Conservation (phyloP, 2,329 filamentous ascomycete genomes). For the Ophiostoma australiae region DNA sequence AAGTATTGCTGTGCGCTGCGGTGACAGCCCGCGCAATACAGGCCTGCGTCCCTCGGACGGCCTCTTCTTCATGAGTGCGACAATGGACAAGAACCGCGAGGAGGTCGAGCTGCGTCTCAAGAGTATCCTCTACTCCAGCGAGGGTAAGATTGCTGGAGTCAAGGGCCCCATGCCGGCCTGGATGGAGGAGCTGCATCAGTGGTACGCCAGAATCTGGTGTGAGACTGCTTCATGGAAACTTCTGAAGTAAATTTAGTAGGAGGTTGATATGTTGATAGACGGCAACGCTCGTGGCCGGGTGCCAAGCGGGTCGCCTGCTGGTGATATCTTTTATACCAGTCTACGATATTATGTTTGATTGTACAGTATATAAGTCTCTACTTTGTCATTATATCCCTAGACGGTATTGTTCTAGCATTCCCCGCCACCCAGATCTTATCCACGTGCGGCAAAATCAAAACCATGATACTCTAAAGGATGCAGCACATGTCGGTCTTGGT, state of each 20-base stretch:
- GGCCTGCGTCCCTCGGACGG: slow-evolving; percentile 58
- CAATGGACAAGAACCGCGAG: slow-evolving; percentile 53
- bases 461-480: neutral
- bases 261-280: neutral
- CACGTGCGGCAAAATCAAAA: neutral
- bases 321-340: neutral
- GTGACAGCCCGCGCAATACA: slow-evolving; percentile 57
- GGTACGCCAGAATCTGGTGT: slow-evolving; percentile 41
- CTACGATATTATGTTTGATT: neutral
- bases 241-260: slow-evolving; percentile 25
- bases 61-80: slow-evolving; percentile 60
- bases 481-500: slow-evolving; percentile 1
- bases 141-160: slow-evolving; percentile 35
- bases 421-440: neutral
- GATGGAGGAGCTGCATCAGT: slow-evolving; percentile 37
- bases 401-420: neutral
- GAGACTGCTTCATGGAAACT: slow-evolving; percentile 39
- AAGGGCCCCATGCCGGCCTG: slow-evolving; percentile 36
- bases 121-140: slow-evolving; percentile 54
- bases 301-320: neutral
- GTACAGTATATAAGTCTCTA: neutral
- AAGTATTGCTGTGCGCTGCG: slow-evolving; percentile 59
- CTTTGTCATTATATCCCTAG: neutral
- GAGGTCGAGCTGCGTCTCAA: slow-evolving; percentile 62
- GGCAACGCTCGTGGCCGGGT: neutral